Evolutionary conservation across 768 basidiomycete species (phyloP).

Genomic region (Rhizopogon salebrosus): DNA sequence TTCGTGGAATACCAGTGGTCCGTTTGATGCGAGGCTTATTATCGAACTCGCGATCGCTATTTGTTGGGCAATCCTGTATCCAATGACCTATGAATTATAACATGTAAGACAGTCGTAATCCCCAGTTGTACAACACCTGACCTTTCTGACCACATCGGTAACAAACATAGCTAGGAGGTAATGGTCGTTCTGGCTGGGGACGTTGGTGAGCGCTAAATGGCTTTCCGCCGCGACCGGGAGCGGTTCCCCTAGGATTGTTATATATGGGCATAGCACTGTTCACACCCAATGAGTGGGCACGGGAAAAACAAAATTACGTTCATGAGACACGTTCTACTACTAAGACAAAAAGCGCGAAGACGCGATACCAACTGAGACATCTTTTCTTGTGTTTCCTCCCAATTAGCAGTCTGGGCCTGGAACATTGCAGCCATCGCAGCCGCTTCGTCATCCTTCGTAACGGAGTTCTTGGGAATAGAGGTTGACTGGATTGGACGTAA

Average conservation of each 20-base stretch:
- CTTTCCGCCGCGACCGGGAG: constrained; percentile 58
- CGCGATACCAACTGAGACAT: constrained; percentile 95
- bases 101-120: constrained; percentile 1
- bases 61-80: constrained; percentile 99
- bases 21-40: constrained; percentile 94
- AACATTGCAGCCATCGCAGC: constrained; percentile 99
- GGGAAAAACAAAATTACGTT: constrained; percentile 44
- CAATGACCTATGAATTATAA: constrained; percentile 71
- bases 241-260: constrained; percentile 59
- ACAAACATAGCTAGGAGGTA: constrained; percentile 95
- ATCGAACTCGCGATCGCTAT: constrained; percentile 92
- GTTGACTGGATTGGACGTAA: constrained; percentile 31
- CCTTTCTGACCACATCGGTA: constrained; percentile 99
- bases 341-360: constrained; percentile 46
- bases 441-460: constrained; percentile 74
- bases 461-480: constrained; percentile 34
- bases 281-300: constrained; percentile 18
- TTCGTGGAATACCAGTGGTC: constrained; percentile 96
- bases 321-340: constrained; percentile 76
- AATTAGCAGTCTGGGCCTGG: constrained; percentile 87
- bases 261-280: constrained; percentile 67
- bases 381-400: constrained; percentile 99
- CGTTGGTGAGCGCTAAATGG: constrained; percentile 37
- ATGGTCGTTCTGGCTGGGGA: constrained; percentile 64
- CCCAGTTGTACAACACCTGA: constrained; percentile 23